These are phyloP conservation scores for Ceratonia siliqua DNA, from an alignment of 306 rosid genomes.

Conservation along the genomic window DNA sequence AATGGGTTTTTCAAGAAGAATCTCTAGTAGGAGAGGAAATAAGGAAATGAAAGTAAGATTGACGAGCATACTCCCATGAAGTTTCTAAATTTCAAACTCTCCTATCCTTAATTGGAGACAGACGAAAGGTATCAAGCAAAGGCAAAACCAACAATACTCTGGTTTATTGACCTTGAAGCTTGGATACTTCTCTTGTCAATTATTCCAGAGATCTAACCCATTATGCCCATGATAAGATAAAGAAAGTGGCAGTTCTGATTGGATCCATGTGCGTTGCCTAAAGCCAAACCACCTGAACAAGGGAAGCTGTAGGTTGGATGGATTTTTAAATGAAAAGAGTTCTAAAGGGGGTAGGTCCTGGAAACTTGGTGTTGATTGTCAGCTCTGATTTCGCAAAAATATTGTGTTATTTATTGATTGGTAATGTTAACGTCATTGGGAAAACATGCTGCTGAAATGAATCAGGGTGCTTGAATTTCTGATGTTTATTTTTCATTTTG, in stretches of 20 bases:
- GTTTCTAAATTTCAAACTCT: no score
- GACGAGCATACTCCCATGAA: no score
- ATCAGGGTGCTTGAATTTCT: constrained; percentile 5
- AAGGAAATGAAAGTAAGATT: no score
- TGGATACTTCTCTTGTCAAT: background rate
- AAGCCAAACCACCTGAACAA: background rate
- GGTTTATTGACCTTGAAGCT: no score
- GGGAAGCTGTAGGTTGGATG: background rate
- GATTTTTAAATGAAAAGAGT: no score
- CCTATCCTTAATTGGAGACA: no score
- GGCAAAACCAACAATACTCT: no score
- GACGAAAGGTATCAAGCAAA: no score
- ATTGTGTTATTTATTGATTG: constrained; percentile 2
- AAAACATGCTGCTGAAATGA: background rate
- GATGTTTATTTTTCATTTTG: background rate
- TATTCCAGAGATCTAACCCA: background rate
- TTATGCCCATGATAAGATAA: background rate
- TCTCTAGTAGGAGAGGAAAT: no score
- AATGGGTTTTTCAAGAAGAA: no score
- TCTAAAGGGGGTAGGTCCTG: no score
- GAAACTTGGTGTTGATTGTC: background rate
- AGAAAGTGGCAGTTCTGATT: constrained; percentile 2
- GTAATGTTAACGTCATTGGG: constrained; percentile 5
- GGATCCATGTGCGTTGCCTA: constrained; percentile 14
- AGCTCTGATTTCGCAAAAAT: background rate